phyloP scores from a whole-genome alignment of 1,284 basidiomycete genomes.

The Fomitopsis betulina region DNA sequence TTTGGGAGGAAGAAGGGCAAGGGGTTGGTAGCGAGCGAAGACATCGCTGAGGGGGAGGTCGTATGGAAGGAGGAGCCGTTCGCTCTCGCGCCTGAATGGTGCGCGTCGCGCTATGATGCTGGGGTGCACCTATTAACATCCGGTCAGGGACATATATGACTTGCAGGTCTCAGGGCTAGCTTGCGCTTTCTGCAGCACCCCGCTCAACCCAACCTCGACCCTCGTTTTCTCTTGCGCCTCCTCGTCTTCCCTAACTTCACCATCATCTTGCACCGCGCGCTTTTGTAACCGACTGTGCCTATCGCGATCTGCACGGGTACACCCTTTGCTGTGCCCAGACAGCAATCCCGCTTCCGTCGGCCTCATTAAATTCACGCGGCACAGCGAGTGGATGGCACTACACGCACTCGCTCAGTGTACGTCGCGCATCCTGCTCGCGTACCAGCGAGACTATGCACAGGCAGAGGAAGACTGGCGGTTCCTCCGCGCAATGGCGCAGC shows the following conservation, averaged over 20 bases:
- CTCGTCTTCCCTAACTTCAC: constrained; percentile 33
- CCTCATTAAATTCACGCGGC: constrained; percentile 56
- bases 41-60: constrained; percentile 66
- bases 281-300: constrained; percentile 83
- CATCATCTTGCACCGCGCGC: constrained; percentile 49
- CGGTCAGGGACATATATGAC: constrained; percentile 64
- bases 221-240: constrained; percentile 48
- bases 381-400: constrained; percentile 68
- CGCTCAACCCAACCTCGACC: constrained; percentile 41
- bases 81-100: constrained; percentile 70
- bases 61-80: constrained; percentile 84
- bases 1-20: constrained; percentile 78
- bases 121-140: not conserved
- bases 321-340: constrained; percentile 70
- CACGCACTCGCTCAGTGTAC: constrained; percentile 67
- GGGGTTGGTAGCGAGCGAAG: constrained; percentile 70
- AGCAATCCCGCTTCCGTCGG: constrained; percentile 66
- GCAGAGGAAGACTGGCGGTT: constrained; percentile 47
- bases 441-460: constrained; percentile 38
- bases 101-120: constrained; percentile 16
- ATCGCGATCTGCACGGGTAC: constrained; percentile 53
- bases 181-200: constrained; percentile 67
- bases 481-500: constrained; percentile 48
- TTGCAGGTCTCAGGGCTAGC: constrained; percentile 51
- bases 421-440: constrained; percentile 56